These are phyloP conservation scores for Fraxinus sp. DNA, from an alignment of 305 asterid species.

Conservation along the genomic window DNA sequence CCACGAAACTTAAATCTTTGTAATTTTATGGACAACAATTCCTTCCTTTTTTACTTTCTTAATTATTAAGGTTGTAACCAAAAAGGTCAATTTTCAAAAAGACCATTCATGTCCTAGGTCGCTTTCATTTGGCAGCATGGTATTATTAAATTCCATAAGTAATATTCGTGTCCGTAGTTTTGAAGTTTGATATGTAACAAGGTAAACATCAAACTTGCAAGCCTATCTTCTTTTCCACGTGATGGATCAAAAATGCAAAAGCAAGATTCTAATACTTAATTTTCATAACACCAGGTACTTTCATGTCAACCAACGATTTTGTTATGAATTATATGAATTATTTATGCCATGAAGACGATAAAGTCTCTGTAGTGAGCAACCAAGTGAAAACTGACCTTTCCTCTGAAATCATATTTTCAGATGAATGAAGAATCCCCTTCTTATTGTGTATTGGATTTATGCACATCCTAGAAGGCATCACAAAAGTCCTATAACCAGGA, in stretches of 20 bases:
- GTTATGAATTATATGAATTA: neutral
- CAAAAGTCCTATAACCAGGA: conserved; percentile 73
- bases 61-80: neutral
- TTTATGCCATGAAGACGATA: neutral
- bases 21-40: neutral
- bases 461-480: conserved; percentile 95
- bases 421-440: conserved; percentile 77
- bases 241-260: neutral
- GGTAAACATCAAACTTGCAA: neutral
- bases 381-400: conserved; percentile 52
- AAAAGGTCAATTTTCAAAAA: neutral
- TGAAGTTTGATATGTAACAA: neutral
- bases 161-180: neutral
- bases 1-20: neutral
- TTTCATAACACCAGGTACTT: conserved; percentile 1
- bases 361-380: conserved; percentile 5
- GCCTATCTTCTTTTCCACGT: neutral
- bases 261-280: neutral
- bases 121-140: neutral
- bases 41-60: conserved; percentile 2
- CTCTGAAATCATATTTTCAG: conserved; percentile 45
- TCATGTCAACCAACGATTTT: neutral
- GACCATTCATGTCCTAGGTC: neutral
- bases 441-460: conserved; percentile 87
- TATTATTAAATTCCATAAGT: neutral